A percentile compares a stretch with the other conserved stretches of the same genome.
Conservation (phyloP, 208 protist genomes). For the Phytomonas francai region DNA sequence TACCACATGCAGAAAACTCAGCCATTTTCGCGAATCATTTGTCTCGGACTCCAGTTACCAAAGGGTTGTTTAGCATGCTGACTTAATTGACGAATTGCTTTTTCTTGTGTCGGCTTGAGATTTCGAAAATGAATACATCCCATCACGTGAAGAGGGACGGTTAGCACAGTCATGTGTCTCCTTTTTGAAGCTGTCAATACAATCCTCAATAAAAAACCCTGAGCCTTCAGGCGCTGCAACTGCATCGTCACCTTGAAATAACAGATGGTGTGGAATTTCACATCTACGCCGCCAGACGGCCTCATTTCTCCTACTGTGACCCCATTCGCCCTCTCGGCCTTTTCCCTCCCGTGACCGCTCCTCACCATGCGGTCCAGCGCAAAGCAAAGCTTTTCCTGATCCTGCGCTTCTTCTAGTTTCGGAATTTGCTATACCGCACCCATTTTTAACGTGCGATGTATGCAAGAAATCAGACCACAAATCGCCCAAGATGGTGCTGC, state of each 20-base stretch:
- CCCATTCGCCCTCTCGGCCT: neutral
- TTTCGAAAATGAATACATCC: neutral
- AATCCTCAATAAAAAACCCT: neutral
- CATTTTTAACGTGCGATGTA: neutral
- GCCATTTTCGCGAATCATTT: neutral
- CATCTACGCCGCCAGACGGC: neutral
- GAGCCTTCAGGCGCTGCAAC: neutral
- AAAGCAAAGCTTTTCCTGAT: neutral
- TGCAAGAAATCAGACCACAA: neutral
- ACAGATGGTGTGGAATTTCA: neutral
- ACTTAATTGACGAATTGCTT: neutral
- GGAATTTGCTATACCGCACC: neutral
- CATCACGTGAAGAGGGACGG: neutral
- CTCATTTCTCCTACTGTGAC: neutral
- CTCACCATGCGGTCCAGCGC: neutral
- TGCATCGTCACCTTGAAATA: neutral
- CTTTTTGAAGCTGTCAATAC: neutral
- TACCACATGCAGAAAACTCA: neutral
- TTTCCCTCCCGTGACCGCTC: neutral
- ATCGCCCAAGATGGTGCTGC: neutral
- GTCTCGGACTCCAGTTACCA: neutral
- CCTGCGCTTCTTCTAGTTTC: neutral
- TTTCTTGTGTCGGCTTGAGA: neutral
- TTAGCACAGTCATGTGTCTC: neutral
- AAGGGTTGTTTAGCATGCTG: neutral